Conservation (phyloP, 1,139 yeast species). For the Kurtzmaniella quercitrusa region DNA sequence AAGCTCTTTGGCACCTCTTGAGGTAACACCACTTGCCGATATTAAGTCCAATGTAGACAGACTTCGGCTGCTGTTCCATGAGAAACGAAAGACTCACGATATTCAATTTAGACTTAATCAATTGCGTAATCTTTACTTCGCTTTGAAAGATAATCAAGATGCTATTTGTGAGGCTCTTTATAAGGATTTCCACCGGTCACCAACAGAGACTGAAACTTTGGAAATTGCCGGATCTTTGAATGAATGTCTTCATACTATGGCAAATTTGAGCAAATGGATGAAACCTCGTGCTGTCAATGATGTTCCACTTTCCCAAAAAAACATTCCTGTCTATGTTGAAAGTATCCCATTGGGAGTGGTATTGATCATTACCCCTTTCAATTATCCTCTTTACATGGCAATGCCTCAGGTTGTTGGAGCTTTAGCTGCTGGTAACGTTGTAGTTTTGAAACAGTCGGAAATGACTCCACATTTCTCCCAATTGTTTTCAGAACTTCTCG, state of each 20-base stretch:
- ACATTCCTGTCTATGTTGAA: constrained; percentile 51
- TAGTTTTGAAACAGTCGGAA: constrained; percentile 79
- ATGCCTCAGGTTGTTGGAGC: constrained; percentile 75
- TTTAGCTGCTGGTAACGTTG: constrained; percentile 83
- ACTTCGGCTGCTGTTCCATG: constrained; percentile 42
- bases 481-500: constrained; percentile 53
- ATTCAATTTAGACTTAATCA: constrained; percentile 58
- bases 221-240: constrained; percentile 52
- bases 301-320: constrained; percentile 42
- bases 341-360: constrained; percentile 75
- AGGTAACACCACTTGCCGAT: constrained; percentile 46
- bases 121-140: constrained; percentile 66
- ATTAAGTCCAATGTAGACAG: constrained; percentile 47
- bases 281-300: constrained; percentile 48
- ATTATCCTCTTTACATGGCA: constrained; percentile 71
- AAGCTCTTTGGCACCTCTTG: constrained; percentile 12
- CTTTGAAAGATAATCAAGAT: constrained; percentile 57
- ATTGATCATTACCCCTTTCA: constrained; percentile 78
- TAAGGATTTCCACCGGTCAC: constrained; percentile 63
- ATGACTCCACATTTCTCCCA: constrained; percentile 60
- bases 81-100: constrained; percentile 47
- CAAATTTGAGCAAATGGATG: constrained; percentile 58
- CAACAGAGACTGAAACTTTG: constrained; percentile 54
- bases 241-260: constrained; percentile 61
- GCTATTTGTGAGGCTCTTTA: constrained; percentile 54